Base-by-base conservation (phyloP, 2,329 filamentous ascomycete genomes). In the Grosmannia clavigera region DNA sequence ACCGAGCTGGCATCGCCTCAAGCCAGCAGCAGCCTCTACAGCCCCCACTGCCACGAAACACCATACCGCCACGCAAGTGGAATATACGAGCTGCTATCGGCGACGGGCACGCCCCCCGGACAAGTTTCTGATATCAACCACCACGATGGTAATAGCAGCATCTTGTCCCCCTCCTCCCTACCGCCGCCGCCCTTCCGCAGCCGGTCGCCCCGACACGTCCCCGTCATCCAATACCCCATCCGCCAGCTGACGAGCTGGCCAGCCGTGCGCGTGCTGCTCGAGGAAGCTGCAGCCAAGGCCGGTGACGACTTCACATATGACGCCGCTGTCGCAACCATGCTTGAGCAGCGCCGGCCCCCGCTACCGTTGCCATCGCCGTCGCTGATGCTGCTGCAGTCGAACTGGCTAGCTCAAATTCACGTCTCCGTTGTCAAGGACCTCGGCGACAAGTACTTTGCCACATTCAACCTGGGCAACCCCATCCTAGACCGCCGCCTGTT, bases 371-470 rank as follows among this genome's bases (percentile, higher is more conserved):
- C 61, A 68, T 63, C 67, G 2, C 46, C 58, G 68, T 63, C 67
- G 70, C 25, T 57, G 25, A n/a, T 46, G 16, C 50, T 73, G 71
- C 27, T 68, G 70, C 68, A 29, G n/a, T 19, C 69, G 1, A 65
- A 65, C 31, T 80, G 77, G 78, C 66, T 81, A 40, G 73, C 77
- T 54, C 68, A 69, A 3, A 70, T 81, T 3, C 75, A 76, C 10
- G 66, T 80, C 38, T 73, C 76, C 0, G 72, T 77, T 50, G 72
- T 81, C 59, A 78, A 77, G 62, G 76, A 76, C 0, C 70, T 81
- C n/a, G 74, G 76, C 10, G 76, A 80, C 67, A 76, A 76, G 0
- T 81, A 79, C 62, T 81, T 81, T 65, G 71, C 75, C n/a, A 77
- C 78, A 0, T 81, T 81, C 64, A 78, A 81, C 64, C 76, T 77